phyloP scores from a whole-genome alignment of 192 early-diverging fungal genomes.

The Phlyctochytrium planicorne region DNA sequence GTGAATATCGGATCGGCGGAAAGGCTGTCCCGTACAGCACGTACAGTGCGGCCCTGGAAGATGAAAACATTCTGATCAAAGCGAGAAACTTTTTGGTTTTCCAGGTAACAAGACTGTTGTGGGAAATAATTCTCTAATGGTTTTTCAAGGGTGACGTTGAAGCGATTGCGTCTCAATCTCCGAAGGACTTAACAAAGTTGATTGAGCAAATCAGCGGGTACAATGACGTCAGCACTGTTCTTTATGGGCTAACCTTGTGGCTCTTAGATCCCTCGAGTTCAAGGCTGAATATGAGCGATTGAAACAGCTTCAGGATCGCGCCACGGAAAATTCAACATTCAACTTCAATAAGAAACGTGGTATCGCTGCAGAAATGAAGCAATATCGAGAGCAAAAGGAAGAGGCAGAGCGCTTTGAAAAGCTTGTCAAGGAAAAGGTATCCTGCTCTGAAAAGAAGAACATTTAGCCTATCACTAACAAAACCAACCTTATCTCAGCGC shows the following conservation, averaged over 20 bases:
- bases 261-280: constrained; percentile 79
- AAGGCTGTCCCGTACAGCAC: constrained; percentile 64
- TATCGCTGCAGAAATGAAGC: constrained; percentile 87
- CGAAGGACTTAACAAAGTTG: constrained; percentile 86
- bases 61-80: constrained; percentile 90
- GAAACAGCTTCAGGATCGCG: constrained; percentile 77
- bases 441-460: neutral
- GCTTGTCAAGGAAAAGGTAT: constrained; percentile 58
- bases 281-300: constrained; percentile 86
- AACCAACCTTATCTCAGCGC: constrained; percentile 44
- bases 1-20: constrained; percentile 87
- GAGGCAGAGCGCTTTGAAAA: constrained; percentile 84
- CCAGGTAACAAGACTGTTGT: constrained; percentile 47
- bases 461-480: too few relatives aligned
- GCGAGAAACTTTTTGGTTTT: constrained; percentile 98
- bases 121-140: neutral
- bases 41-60: constrained; percentile 79
- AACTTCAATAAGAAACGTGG: constrained; percentile 90
- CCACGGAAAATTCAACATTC: constrained; percentile 83
- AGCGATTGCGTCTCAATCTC: constrained; percentile 91
- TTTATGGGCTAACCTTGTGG: constrained; percentile 7
- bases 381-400: constrained; percentile 87
- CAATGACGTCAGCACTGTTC: neutral
- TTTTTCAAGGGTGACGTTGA: constrained; percentile 83
- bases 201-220: constrained; percentile 89